Conservation (phyloP, 2,329 filamentous ascomycete genomes). For the Niveomyces coronatus region DNA sequence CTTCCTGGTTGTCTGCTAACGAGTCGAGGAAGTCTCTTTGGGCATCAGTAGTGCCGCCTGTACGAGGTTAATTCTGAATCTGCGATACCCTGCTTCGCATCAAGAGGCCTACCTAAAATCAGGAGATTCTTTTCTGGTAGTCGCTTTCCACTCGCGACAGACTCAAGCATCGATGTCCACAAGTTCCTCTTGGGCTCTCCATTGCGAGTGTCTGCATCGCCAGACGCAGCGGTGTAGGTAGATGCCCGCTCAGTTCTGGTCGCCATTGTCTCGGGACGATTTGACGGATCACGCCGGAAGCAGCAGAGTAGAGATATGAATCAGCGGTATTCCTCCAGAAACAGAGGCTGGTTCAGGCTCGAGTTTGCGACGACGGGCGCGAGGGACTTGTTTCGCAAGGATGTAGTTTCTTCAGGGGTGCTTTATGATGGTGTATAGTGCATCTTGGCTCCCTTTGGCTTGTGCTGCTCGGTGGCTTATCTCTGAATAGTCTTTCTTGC, state of each 20-base stretch:
- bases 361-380: slow-evolving; percentile 2
- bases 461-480: too few species aligned
- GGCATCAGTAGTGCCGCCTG: slow-evolving; percentile 71
- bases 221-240: slow-evolving; percentile 47
- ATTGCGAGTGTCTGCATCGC: slow-evolving; percentile 45
- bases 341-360: background rate
- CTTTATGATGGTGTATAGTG: slow-evolving; percentile 2
- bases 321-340: background rate
- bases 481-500: too few species aligned
- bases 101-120: slow-evolving; percentile 57
- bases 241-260: slow-evolving; percentile 45
- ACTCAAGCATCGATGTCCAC: slow-evolving; percentile 89
- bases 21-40: slow-evolving; percentile 75
- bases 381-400: slow-evolving; percentile 1
- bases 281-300: too few species aligned
- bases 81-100: too few species aligned
- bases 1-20: slow-evolving; percentile 42
- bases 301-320: too few species aligned
- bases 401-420: slow-evolving; percentile 4
- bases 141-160: slow-evolving; percentile 79
- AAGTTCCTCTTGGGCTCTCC: slow-evolving; percentile 76
- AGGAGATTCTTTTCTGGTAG: slow-evolving; percentile 87
- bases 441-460: slow-evolving; percentile 4
- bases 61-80: too few species aligned
- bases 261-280: too few species aligned